phyloP scores from a whole-genome alignment of 768 basidiomycete species.

The Gloeostereum incarnatum region DNA sequence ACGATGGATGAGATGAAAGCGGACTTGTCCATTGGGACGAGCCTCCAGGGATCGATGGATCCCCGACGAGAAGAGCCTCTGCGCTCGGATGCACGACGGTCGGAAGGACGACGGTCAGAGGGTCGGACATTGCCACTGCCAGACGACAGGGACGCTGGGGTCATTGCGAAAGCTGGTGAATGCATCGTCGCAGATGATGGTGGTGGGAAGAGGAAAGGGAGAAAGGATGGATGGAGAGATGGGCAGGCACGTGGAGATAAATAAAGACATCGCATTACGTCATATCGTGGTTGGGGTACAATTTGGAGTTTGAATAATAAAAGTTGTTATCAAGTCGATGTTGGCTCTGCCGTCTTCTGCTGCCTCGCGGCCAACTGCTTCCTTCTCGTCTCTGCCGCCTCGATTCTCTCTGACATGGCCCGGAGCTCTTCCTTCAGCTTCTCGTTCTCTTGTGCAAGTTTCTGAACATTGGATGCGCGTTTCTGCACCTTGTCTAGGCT shows the following conservation, averaged over 20 bases:
- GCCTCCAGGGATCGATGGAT: slow-evolving; percentile 71
- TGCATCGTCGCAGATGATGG: slow-evolving; percentile 1
- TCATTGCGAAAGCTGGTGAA: neutral
- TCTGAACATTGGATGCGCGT: slow-evolving; percentile 69
- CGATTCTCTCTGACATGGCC: slow-evolving; percentile 66
- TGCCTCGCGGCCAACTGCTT: slow-evolving; percentile 31
- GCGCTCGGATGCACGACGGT: slow-evolving; percentile 33
- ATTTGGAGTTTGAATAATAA: no score
- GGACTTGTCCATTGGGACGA: slow-evolving; percentile 77
- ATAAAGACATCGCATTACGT: no score
- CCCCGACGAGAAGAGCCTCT: slow-evolving; percentile 51
- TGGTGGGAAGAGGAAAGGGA: slow-evolving; percentile 3
- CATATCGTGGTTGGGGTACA: no score
- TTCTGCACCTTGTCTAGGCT: slow-evolving; percentile 50
- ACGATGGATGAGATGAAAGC: slow-evolving; percentile 10
- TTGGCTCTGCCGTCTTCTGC: slow-evolving; percentile 18
- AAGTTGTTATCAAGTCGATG: slow-evolving; percentile 14
- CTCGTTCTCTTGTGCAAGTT: slow-evolving; percentile 71
- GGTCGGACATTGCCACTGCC: slow-evolving; percentile 3
- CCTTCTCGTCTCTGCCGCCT: slow-evolving; percentile 62
- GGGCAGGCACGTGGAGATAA: no score
- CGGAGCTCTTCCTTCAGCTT: slow-evolving; percentile 68
- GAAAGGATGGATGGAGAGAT: no score
- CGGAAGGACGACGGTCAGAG: slow-evolving; percentile 34
- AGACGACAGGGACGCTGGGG: slow-evolving; percentile 1